Evolutionary conservation across 2,329 filamentous ascomycete species (phyloP).

Genomic region (Penicillium brevicompactum): DNA sequence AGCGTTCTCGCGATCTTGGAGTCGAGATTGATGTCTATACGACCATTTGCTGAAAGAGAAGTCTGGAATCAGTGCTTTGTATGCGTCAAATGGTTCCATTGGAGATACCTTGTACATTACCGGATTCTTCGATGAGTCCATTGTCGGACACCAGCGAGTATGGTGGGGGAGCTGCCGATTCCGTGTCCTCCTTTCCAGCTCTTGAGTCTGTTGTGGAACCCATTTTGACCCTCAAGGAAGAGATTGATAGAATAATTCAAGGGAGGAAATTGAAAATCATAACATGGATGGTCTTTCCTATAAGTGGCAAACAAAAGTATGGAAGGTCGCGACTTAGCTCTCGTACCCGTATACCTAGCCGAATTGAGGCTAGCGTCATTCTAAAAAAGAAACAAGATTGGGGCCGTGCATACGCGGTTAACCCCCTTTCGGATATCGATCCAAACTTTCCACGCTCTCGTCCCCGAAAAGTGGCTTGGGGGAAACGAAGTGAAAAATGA

Average conservation of each 20-base stretch:
- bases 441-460: neutral
- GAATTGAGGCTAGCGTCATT: neutral
- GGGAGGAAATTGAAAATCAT: neutral
- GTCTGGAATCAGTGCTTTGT: neutral
- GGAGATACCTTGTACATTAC: neutral
- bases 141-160: neutral
- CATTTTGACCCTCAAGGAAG: neutral
- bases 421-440: neutral
- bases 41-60: constrained; percentile 18
- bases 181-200: neutral
- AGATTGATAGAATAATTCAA: too few relatives aligned
- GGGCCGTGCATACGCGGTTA: neutral
- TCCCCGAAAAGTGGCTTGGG: neutral
- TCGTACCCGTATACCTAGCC: neutral
- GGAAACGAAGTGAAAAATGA: neutral
- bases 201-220: neutral
- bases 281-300: neutral
- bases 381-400: neutral
- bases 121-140: neutral
- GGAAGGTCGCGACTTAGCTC: neutral
- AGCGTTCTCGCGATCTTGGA: constrained; percentile 26
- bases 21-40: constrained; percentile 26
- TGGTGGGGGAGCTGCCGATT: neutral
- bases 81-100: neutral
- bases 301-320: neutral